phyloP scores from a whole-genome alignment of 1,284 basidiomycete genomes.

The Ustilago loliicola region DNA sequence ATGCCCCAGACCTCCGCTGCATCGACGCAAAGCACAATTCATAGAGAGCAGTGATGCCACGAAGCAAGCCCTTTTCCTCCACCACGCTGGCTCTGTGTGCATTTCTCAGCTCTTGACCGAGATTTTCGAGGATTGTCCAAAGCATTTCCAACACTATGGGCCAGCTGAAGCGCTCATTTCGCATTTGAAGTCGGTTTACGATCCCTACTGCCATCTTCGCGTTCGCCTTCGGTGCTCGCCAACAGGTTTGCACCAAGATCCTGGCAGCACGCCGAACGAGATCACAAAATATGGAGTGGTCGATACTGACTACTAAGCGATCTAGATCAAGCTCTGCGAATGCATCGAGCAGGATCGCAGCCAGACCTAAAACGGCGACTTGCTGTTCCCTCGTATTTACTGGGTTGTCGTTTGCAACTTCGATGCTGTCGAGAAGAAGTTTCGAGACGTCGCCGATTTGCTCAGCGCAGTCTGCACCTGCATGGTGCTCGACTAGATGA shows the following conservation, averaged over 20 bases:
- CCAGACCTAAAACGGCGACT: not conserved
- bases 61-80: no score
- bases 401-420: not conserved
- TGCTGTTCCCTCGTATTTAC: not conserved
- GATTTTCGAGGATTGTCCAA: no score
- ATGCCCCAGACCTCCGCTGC: slow-evolving; percentile 2
- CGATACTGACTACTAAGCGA: no score
- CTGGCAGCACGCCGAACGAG: not conserved
- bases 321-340: slow-evolving; percentile 9
- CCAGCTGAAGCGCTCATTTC: no score
- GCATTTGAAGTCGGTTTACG: slow-evolving; percentile 9
- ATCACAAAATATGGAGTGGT: no score
- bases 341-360: slow-evolving; percentile 27
- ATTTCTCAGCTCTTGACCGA: no score
- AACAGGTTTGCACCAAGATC: slow-evolving; percentile 7
- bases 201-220: slow-evolving; percentile 16
- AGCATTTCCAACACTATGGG: slow-evolving; percentile 6
- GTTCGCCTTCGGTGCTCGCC: slow-evolving; percentile 5
- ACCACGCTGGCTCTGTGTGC: no score
- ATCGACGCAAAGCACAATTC: not conserved
- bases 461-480: not conserved
- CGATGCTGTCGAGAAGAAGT: slow-evolving; percentile 17
- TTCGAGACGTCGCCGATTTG: not conserved
- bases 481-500: not conserved
- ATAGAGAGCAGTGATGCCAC: no score